Base-by-base conservation (phyloP, 2,329 filamentous ascomycete species). In the Botrytis sinoallii region DNA sequence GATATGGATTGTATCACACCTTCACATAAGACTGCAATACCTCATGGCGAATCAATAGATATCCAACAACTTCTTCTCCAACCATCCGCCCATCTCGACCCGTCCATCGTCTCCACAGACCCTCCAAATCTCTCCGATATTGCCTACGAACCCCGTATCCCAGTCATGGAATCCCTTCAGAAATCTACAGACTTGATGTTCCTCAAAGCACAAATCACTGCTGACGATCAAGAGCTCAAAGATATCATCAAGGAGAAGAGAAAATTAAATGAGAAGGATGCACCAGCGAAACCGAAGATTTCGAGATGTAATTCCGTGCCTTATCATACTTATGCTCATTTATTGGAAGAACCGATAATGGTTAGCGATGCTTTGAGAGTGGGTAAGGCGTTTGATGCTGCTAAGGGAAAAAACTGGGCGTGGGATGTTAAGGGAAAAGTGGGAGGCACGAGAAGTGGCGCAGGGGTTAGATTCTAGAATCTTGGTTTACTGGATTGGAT, bases 1-100 rank as follows among this genome's bases (percentile, higher is more conserved):
- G 92, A 99, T 82, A 97, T 99, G 93, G 93, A 97, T 80, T 99
- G 96, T 81, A 84, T 98, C 61, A 99, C 96, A 0, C 96, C 96
- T 0, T 96, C 92, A 61, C 93, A 99, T 82, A 88, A 88, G 0
- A 86, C 88, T 0, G 86, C 91, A 44, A 98, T 99, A 60, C 87
- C 93, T 0, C 92, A 90, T 2, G 96, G 97, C 52, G 95, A 98
- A 83, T 94, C 90, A 75, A 82, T 99, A 14, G 95, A 97, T 80
- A 97, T 99, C 72, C 81, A 83, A 4, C 83, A 90, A n/a, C 87
- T 99, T 1, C 88, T 99, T 3, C 87, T 87, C 0, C 96, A 93
- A 7, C 78, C 87, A 0, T 81, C 86, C 32, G 94, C 95, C 0
- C 86, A 82, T 46, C 87, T 98, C 0, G 92, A 97, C 77, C 88